Evolutionary conservation across 148 eudicot species (phyloP).

Genomic region (Limonium bicolor): DNA sequence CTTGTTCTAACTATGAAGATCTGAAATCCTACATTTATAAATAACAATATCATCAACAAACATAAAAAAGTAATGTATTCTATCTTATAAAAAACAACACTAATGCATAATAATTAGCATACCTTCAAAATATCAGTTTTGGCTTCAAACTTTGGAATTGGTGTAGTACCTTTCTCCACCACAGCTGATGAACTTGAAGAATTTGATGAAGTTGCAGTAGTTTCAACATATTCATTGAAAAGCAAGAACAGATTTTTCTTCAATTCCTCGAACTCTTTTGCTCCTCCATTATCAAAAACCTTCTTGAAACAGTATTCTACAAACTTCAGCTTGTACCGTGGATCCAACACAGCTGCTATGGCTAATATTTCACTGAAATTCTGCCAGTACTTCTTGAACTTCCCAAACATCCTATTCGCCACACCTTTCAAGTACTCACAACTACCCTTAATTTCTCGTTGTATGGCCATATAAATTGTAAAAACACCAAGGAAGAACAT

Average conservation of each 20-base stretch:
- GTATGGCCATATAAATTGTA: background rate
- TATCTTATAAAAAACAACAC: too few relatives aligned
- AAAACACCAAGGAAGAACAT: slow-evolving; percentile 5
- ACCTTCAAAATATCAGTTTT: background rate
- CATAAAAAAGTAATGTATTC: too few relatives aligned
- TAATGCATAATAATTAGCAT: too few relatives aligned
- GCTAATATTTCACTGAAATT: slow-evolving; percentile 2
- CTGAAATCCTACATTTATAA: background rate
- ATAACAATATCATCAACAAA: background rate
- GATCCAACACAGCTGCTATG: slow-evolving; percentile 8
- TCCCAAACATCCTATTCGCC: background rate
- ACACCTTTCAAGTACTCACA: background rate
- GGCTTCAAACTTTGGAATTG: background rate
- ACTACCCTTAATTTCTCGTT: background rate
- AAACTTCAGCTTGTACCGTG: slow-evolving; percentile 3
- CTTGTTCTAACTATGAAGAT: too few relatives aligned
- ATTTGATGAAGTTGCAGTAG: background rate
- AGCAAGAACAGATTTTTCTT: background rate
- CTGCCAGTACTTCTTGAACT: slow-evolving; percentile 8
- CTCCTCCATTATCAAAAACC: slow-evolving; percentile 1
- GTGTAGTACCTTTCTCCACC: too few relatives aligned
- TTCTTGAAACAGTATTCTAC: background rate
- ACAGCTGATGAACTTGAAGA: too few relatives aligned
- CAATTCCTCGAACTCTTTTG: background rate
- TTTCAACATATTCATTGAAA: slow-evolving; percentile 5